A percentile compares a stretch with the other conserved stretches of the same genome.
Evolutionary conservation across 192 early-diverging fungal genomes (phyloP).

Genomic region (Cetraspora pellucida): DNA sequence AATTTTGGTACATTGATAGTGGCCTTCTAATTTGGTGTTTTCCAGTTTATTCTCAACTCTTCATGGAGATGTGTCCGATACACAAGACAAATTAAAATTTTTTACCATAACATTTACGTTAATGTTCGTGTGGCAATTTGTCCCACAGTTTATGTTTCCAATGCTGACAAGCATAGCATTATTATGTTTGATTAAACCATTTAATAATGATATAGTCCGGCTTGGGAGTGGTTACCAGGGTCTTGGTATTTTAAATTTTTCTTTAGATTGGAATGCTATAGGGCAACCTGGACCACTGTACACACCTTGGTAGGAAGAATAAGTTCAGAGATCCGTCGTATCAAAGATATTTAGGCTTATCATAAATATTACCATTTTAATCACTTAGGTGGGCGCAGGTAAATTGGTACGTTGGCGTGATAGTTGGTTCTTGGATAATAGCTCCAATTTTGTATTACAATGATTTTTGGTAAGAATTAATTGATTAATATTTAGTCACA

Average conservation of each 20-base stretch:
- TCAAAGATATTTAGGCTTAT: background rate
- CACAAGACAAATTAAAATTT: slow-evolving; percentile 33
- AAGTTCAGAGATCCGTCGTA: background rate
- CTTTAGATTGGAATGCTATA: slow-evolving; percentile 74
- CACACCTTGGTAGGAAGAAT: slow-evolving; percentile 62
- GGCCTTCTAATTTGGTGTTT: slow-evolving; percentile 76
- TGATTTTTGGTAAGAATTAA: slow-evolving; percentile 56
- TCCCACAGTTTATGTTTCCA: slow-evolving; percentile 41
- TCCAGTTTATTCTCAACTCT: slow-evolving; percentile 56
- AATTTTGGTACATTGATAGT: slow-evolving; percentile 79
- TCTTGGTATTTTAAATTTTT: slow-evolving; percentile 70
- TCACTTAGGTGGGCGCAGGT: slow-evolving; percentile 55
- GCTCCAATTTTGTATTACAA: slow-evolving; percentile 67
- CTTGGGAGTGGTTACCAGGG: slow-evolving; percentile 60
- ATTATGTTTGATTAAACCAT: slow-evolving; percentile 41
- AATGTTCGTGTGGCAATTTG: slow-evolving; percentile 59
- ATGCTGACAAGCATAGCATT: slow-evolving; percentile 42
- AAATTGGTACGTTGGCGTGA: slow-evolving; percentile 58
- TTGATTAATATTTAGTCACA: background rate
- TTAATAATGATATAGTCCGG: slow-evolving; percentile 31
- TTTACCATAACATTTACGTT: slow-evolving; percentile 47
- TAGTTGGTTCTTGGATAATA: slow-evolving; percentile 63
- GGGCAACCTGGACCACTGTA: slow-evolving; percentile 54
- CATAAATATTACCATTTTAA: background rate
- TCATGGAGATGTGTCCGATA: slow-evolving; percentile 33